These are phyloP conservation scores for Capronia epimyces DNA, from an alignment of 2,329 filamentous ascomycete genomes.

Conservation along the genomic window DNA sequence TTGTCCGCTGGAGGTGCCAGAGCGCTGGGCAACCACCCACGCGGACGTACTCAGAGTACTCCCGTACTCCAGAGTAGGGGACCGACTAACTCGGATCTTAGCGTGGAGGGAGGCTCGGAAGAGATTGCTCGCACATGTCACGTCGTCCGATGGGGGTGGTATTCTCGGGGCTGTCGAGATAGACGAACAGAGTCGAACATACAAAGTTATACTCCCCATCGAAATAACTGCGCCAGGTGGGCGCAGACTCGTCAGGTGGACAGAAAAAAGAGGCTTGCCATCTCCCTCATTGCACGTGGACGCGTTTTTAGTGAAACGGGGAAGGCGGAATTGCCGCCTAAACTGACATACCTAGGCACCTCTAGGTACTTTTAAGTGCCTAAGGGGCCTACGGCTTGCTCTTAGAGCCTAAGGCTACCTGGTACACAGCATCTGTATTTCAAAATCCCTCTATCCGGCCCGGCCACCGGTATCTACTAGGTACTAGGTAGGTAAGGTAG, in stretches of 20 bases:
- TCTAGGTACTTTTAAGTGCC: too few relatives aligned
- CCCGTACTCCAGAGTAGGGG: too few relatives aligned
- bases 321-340: constrained; percentile 6
- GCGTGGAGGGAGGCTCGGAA: background rate
- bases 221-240: constrained; percentile 1
- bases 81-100: background rate
- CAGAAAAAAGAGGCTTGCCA: constrained; percentile 4
- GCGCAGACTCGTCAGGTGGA: constrained; percentile 12
- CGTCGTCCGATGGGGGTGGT: background rate
- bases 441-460: background rate
- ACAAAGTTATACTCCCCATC: too few relatives aligned
- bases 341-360: background rate
- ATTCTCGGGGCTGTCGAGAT: background rate
- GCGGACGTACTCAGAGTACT: too few relatives aligned
- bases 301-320: constrained; percentile 5
- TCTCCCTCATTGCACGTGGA: background rate
- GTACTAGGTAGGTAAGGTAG: too few relatives aligned
- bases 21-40: background rate
- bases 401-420: background rate
- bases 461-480: too few relatives aligned
- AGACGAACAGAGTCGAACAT: background rate
- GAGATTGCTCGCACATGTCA: background rate
- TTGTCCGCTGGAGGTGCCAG: background rate
- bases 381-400: background rate
- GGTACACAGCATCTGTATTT: too few relatives aligned